Base-by-base conservation (phyloP, 768 basidiomycete species). In the Rhizopogon vesiculosus region DNA sequence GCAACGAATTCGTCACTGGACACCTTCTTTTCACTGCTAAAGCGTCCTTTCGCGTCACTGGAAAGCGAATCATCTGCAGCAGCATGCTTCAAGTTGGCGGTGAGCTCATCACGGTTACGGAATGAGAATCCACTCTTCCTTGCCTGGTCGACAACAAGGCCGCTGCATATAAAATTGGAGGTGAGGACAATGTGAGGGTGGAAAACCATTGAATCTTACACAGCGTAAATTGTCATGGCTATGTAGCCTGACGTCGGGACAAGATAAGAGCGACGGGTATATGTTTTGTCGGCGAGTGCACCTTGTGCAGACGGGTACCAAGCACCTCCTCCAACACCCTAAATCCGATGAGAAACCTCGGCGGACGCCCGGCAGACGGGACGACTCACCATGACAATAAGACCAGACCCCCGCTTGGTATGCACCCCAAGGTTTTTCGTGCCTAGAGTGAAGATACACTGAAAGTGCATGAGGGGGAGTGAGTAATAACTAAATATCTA, bases 231-330 rank as follows among this genome's bases (percentile, higher is more conserved):
- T 40, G 73, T 70, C 84, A 86, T 84, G 18, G 74, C 79, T 22
- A 77, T 62, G 61, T 84, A 86, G 8, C 85, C 85, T 15, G 80
- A 71, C 64, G 82, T 72, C 0, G 84, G 81, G 5, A 86, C 80
- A 42, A 84, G 74, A 62, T 86, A 86, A 18, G 85, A 86, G 54
- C 72, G 74, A 19, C 77, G 74, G 3, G 80, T 81, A 55, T 69
- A 76, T 41, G 75, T 51, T 55, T 63, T 64, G 63, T 85, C 81
- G 5, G 81, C 83, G 43, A 86, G 68, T 15, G 74, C 72, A 16
- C 76, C 84, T 59, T 86, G 83, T 6, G 83, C 82, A 10, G 82
- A 73, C 2, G 85, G 84, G 66, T 80, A 86, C 84, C 82, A 85
- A n/a, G 83, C 85, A 35, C 84, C 85, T 45, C 83, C 83, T 53